These are phyloP conservation scores for Massarina eburnea DNA, from an alignment of 2,329 filamentous ascomycete species.

Conservation along the genomic window DNA sequence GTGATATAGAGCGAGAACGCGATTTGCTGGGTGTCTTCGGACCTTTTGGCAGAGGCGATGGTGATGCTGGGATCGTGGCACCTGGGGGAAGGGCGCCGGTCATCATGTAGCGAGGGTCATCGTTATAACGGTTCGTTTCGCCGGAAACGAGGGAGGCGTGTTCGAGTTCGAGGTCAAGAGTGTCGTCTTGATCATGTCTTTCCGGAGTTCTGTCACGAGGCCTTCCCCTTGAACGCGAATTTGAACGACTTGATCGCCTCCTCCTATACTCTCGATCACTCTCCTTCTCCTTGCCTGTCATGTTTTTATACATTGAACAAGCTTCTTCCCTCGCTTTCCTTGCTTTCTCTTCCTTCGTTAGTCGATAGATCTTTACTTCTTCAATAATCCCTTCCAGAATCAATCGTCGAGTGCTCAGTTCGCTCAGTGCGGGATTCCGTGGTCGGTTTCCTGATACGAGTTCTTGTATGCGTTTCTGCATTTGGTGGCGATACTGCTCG, in stretches of 20 bases:
- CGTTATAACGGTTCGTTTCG: neutral
- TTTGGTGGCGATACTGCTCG: constrained; percentile 11
- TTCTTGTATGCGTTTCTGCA: constrained; percentile 17
- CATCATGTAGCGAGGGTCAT: constrained; percentile 8
- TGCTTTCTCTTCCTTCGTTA: constrained; percentile 15
- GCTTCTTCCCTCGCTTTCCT: constrained; percentile 4
- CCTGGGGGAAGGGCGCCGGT: constrained; percentile 3
- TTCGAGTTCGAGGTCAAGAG: neutral
- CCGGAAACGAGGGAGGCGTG: neutral
- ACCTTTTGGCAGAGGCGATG: neutral
- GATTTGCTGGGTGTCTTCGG: neutral
- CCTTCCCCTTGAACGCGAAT: neutral
- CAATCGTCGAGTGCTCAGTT: constrained; percentile 11
- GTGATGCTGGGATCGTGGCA: neutral
- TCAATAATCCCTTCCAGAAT: constrained; percentile 25
- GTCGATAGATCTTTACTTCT: constrained; percentile 18
- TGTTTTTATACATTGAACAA: neutral
- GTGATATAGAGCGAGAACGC: neutral
- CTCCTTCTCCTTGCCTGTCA: neutral
- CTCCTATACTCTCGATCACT: too few species aligned
- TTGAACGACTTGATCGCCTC: too few species aligned
- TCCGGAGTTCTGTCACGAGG: neutral
- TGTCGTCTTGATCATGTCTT: neutral
- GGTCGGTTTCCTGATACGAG: constrained; percentile 10
- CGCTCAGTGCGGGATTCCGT: constrained; percentile 12